phyloP scores from a whole-genome alignment of 106 monocot species.

The Chionographis japonica region DNA sequence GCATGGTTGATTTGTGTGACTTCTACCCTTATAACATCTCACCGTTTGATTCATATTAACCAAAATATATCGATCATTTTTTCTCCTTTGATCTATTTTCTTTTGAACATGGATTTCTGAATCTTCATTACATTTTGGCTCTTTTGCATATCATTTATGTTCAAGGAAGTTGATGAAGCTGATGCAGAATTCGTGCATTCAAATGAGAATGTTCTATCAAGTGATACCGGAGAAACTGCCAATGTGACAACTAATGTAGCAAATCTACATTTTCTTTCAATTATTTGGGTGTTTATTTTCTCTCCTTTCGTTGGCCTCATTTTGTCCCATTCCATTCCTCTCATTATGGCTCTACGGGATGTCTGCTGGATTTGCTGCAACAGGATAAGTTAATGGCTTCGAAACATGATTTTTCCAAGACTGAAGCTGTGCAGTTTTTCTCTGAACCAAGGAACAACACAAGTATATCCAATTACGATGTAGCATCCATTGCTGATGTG shows the following conservation, averaged over 20 bases:
- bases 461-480: conserved; percentile 2
- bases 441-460: background rate
- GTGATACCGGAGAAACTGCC: background rate
- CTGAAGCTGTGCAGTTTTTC: background rate
- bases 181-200: conserved; percentile 14
- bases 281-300: conserved; percentile 12
- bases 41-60: no score
- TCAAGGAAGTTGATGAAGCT: conserved; percentile 40
- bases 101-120: background rate
- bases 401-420: conserved; percentile 3
- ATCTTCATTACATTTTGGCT: background rate
- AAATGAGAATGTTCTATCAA: background rate
- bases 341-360: conserved; percentile 4
- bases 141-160: conserved; percentile 12
- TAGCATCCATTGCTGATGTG: background rate
- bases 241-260: conserved; percentile 3
- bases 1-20: no score
- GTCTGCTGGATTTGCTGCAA: background rate
- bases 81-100: background rate
- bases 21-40: no score
- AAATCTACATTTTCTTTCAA: conserved; percentile 6
- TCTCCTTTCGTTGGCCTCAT: background rate
- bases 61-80: no score
- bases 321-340: background rate
- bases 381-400: conserved; percentile 12